Conservation (phyloP, 2,329 filamentous ascomycete genomes). For the Dothistroma pini region DNA sequence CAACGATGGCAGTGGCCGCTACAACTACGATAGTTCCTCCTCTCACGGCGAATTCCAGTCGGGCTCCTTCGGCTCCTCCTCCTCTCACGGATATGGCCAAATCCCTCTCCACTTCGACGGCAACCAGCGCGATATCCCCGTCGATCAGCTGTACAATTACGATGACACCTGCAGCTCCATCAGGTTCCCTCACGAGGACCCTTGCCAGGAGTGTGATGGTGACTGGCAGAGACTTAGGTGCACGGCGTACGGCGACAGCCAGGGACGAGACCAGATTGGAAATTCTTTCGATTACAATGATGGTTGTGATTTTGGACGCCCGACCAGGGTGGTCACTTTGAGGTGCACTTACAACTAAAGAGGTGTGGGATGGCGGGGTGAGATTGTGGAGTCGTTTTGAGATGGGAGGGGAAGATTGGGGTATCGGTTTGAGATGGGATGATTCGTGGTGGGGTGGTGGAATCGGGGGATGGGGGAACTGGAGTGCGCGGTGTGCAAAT, state of each 20-base stretch:
- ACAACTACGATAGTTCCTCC: background rate
- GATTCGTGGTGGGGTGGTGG: too few species aligned
- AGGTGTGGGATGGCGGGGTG: background rate
- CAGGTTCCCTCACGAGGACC: background rate
- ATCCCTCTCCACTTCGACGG: slow-evolving; percentile 1
- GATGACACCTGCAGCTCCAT: background rate
- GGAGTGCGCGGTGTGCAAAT: too few species aligned
- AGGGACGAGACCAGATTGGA: background rate
- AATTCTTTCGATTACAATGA: background rate
- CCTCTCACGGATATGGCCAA: background rate
- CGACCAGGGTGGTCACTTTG: background rate
- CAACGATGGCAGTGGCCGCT: too few species aligned
- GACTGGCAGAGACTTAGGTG: background rate
- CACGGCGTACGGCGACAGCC: background rate
- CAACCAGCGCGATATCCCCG: background rate
- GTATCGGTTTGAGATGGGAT: too few species aligned
- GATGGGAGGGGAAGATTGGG: too few species aligned
- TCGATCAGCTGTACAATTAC: background rate
- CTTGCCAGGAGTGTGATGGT: background rate
- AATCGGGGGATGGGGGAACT: too few species aligned
- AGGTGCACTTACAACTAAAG: background rate
- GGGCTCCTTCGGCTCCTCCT: background rate
- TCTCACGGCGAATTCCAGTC: background rate
- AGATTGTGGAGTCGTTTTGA: too few species aligned
- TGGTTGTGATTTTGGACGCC: background rate